Evolutionary conservation across 2,329 filamentous ascomycete species (phyloP).

Genomic region (Chaetomium sp.): DNA sequence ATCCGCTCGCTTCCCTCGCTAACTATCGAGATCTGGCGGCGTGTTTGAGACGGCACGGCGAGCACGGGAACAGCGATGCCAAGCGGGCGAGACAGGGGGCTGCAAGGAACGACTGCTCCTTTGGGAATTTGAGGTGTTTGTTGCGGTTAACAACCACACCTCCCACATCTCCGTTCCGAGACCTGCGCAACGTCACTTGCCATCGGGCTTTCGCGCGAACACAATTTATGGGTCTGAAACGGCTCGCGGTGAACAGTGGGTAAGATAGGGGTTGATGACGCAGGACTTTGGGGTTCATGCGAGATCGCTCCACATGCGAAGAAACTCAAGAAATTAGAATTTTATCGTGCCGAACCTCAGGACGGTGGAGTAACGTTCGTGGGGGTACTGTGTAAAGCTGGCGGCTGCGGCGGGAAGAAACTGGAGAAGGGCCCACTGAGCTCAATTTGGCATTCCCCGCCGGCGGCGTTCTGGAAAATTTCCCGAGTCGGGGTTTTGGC

Average conservation of each 20-base stretch:
- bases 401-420: constrained; percentile 17
- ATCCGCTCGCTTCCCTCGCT: not conserved
- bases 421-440: constrained; percentile 1
- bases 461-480: constrained; percentile 25
- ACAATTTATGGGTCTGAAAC: constrained; percentile 9
- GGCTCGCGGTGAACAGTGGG: not conserved
- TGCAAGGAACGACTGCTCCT: constrained; percentile 14
- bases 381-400: not conserved
- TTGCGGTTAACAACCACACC: not conserved
- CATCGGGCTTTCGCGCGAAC: not conserved
- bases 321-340: not conserved
- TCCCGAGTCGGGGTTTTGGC: not conserved
- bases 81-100: not conserved
- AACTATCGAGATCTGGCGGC: not conserved
- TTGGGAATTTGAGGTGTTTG: constrained; percentile 7
- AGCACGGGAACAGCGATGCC: not conserved
- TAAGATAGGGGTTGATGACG: not conserved
- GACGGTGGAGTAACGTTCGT: not conserved
- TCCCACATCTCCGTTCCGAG: constrained; percentile 7
- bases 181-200: constrained; percentile 9
- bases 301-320: not conserved
- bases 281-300: not conserved
- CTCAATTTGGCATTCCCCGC: constrained; percentile 15
- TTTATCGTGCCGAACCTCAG: constrained; percentile 1
- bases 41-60: not conserved